phyloP scores from a whole-genome alignment of 192 early-diverging fungal genomes.

The Backusella mclennaniae region DNA sequence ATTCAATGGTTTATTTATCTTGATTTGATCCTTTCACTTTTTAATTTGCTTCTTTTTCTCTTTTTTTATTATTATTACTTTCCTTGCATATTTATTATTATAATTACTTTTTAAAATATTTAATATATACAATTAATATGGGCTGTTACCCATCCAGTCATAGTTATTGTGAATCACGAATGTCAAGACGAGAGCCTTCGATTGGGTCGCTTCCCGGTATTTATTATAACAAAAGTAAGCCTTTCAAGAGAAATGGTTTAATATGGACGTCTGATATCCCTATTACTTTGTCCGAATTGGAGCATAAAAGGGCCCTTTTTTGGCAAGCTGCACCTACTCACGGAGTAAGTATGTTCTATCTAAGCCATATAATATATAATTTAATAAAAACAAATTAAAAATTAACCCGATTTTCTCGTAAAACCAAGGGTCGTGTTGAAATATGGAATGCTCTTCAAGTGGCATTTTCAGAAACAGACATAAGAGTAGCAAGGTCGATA shows the following conservation, averaged over 20 bases:
- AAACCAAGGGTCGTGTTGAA: constrained; percentile 55
- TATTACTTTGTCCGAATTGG: constrained; percentile 39
- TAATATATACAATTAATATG: not conserved
- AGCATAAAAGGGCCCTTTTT: constrained; percentile 58
- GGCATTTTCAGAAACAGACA: constrained; percentile 54
- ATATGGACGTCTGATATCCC: constrained; percentile 42
- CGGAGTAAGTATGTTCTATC: constrained; percentile 43
- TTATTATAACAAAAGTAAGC: constrained; percentile 19
- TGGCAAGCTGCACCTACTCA: constrained; percentile 76
- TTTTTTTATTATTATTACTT: not conserved
- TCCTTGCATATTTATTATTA: not conserved
- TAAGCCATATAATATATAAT: not conserved
- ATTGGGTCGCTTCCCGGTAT: not conserved
- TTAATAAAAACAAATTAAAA: not conserved
- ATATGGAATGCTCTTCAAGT: constrained; percentile 75
- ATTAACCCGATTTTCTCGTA: not conserved
- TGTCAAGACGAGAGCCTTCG: not conserved
- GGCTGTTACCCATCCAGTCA: constrained; percentile 8
- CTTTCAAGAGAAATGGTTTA: constrained; percentile 32
- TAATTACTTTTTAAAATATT: not conserved
- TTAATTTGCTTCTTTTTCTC: not conserved
- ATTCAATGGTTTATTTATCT: not conserved
- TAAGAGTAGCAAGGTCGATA: constrained; percentile 57
- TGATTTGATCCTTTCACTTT: not conserved
- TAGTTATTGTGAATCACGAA: not conserved